Base-by-base conservation (phyloP, 768 basidiomycete genomes). In the Russula earlei region DNA sequence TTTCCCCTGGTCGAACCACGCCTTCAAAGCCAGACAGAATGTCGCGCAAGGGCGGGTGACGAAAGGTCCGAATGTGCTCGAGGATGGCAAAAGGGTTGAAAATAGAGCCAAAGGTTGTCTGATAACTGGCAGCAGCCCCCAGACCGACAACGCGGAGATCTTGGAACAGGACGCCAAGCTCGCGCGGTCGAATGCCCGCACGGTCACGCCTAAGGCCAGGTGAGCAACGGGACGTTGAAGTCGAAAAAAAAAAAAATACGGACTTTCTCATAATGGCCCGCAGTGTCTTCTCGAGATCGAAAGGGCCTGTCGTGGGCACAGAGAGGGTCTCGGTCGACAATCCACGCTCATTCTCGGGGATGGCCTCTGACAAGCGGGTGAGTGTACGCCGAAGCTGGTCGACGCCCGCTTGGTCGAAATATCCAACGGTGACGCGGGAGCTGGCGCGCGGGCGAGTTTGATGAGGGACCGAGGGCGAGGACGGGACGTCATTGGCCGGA, bases 131-230 rank as follows among this genome's bases (percentile, higher is more conserved):
- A 0, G 78, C 69, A 1, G 80, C 69, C 5, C 83, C 83, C 7
- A 81, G 62, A 2, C 84, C 85, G 22, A 78, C 72, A 7, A 87
- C 85, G 0, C 71, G 71, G 17, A 87, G 74, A 33, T 80, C 69
- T 50, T 78, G 65, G 57, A 87, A 86, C 41, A 74, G 59, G 11
- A 87, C 82, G 0, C 84, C 85, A 4, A 86, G 76, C 48, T 79
- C 72, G 22, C 83, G 75, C 1, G 68, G 54, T 59, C 74, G 74
- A 58, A 82, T 76, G n/a, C 75, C 73, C 0, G 74, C 71, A 58
- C 78, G 73, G 7, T 73, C 73, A 22, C 67, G 71, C 58, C 82
- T 84, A 48, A 4, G 4, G 22, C 15, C 2, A 12, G 31, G 2
- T 44, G 6, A 33, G 14, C 19, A 0, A 38, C n/a, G n/a, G n/a